Evolutionary conservation across 2,329 filamentous ascomycete species (phyloP).

Genomic region (Nakataea oryzae): DNA sequence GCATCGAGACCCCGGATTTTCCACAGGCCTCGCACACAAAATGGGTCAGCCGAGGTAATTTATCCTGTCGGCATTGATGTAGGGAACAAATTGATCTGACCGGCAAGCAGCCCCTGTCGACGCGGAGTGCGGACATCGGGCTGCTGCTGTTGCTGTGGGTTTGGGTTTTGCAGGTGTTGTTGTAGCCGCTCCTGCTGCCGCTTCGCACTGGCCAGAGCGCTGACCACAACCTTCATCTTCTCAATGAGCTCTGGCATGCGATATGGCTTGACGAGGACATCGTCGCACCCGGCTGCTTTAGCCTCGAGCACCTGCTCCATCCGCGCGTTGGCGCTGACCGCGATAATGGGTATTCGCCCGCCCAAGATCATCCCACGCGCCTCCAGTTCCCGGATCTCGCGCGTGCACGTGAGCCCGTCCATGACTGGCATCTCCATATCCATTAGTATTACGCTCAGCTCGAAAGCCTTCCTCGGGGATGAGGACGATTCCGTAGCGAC

Average conservation of each 20-base stretch:
- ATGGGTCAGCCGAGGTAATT: neutral
- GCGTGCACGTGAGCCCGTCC: slow-evolving; percentile 58
- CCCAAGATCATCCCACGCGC: slow-evolving; percentile 34
- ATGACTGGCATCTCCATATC: slow-evolving; percentile 70
- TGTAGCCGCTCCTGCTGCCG: neutral
- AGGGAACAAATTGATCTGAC: neutral
- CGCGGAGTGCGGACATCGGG: neutral
- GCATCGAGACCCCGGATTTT: neutral
- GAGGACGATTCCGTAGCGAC: slow-evolving; percentile 2
- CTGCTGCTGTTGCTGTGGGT: neutral
- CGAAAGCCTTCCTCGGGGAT: slow-evolving; percentile 14
- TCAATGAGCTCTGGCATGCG: slow-evolving; percentile 49
- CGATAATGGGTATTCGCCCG: slow-evolving; percentile 50
- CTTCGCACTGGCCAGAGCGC: slow-evolving; percentile 5
- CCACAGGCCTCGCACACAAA: neutral
- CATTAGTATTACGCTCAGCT: slow-evolving; percentile 58
- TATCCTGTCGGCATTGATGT: neutral
- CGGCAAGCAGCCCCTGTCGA: no score
- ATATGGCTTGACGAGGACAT: slow-evolving; percentile 65
- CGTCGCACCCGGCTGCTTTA: slow-evolving; percentile 43
- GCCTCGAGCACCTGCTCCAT: slow-evolving; percentile 47
- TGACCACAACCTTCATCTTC: slow-evolving; percentile 43
- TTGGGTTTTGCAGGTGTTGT: neutral
- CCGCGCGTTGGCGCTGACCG: slow-evolving; percentile 57
- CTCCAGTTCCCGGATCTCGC: slow-evolving; percentile 53